Base-by-base conservation (phyloP, 2,329 filamentous ascomycete species). In the Myriosclerotinia scirpicola region DNA sequence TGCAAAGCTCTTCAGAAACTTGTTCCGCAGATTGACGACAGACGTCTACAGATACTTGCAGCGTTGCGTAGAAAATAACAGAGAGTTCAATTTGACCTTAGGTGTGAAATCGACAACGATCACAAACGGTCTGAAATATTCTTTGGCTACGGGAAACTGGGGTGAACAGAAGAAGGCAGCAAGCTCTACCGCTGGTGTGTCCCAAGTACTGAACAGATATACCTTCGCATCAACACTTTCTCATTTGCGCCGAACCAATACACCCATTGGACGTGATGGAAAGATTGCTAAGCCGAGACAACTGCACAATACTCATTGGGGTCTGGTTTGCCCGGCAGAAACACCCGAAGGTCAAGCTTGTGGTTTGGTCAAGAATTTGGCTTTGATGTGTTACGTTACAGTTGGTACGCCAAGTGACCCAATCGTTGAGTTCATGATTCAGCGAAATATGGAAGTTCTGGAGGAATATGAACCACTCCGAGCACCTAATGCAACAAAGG, bases 121-220 rank as follows among this genome's bases (percentile, higher is more conserved):
- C 72, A 96, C 93, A 26, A 96, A 95, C 76, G 95, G 94, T 60
- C 81, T 99, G 71, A 97, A 97, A 77, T 99, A 99, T 80, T 97
- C 95, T 63, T 83, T 99, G 69, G 94, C 95, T 36, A 99, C 95
- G 17, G 95, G 95, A 72, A 99, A 99, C 80, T 99, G 95, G 96
- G 96, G 95, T 76, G 95, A 99, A 72, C 95, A 99, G 82, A 99
- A 98, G 85, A 99, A 98, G 82, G 93, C 95, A 26, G 91, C 91
- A 74, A 94, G 90, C 73, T 92, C 93, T 1, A 98, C 96, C 71
- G 95, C 95, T 56, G 96, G 95, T 84, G 95, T 99, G 56, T 98
- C 94, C 58, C 95, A 99, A 80, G 96, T 99, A 80, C 81, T 99
- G 75, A 99, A 97, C 81, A 88, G 95, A 77, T 99, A 98, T 78